These are phyloP conservation scores for Rhizophagus prolifer DNA, from an alignment of 192 early-diverging fungal genomes.

Conservation along the genomic window DNA sequence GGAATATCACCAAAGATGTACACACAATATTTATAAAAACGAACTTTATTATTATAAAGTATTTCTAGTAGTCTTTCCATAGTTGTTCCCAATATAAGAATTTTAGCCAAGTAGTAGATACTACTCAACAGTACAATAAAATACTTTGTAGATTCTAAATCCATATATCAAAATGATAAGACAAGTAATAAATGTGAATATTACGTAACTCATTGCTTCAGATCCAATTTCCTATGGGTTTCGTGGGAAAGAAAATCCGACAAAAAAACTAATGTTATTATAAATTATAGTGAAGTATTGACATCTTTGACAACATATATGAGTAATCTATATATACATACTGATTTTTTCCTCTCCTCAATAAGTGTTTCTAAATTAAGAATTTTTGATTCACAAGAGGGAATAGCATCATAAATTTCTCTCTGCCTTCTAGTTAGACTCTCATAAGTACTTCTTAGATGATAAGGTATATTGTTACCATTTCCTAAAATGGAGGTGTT, in stretches of 20 bases:
- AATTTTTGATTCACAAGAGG: not conserved
- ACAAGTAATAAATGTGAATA: slow-evolving; percentile 8
- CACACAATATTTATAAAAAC: slow-evolving; percentile 5
- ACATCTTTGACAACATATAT: slow-evolving; percentile 7
- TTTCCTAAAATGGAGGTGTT: slow-evolving; percentile 2
- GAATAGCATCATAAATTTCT: not conserved
- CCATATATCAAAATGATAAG: slow-evolving; percentile 9
- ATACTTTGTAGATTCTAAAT: slow-evolving; percentile 9
- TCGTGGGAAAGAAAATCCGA: not conserved
- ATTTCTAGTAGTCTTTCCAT: slow-evolving; percentile 5
- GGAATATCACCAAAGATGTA: slow-evolving; percentile 2
- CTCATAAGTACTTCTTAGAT: slow-evolving; percentile 1
- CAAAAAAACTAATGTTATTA: slow-evolving; percentile 1
- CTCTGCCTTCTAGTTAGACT: slow-evolving; percentile 12
- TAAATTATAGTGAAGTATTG: slow-evolving; percentile 16
- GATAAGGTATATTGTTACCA: not conserved
- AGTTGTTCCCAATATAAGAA: not conserved
- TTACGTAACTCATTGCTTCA: slow-evolving; percentile 1
- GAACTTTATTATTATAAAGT: slow-evolving; percentile 15
- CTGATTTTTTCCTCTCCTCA: slow-evolving; percentile 8
- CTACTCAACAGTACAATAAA: slow-evolving; percentile 12
- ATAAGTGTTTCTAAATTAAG: not conserved
- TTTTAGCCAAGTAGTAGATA: slow-evolving; percentile 7
- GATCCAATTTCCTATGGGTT: slow-evolving; percentile 15
- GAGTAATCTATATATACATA: slow-evolving; percentile 5